Conservation (phyloP, 2,329 filamentous ascomycete genomes). For the Penicillium sp. region DNA sequence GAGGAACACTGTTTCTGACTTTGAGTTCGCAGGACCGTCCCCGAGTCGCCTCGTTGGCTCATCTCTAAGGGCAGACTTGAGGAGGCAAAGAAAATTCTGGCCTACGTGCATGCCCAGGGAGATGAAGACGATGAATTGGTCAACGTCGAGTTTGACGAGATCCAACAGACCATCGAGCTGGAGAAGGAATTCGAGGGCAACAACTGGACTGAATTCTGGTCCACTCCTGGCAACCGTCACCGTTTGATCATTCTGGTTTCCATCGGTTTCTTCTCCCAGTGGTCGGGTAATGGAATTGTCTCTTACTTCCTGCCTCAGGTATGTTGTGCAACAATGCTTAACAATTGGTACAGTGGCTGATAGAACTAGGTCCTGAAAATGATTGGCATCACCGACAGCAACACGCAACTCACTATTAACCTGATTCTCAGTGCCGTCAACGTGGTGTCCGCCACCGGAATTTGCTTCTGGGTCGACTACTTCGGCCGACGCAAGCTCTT, state of each 20-base stretch:
- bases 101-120: conserved; percentile 43
- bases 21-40: conserved; percentile 48
- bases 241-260: conserved; percentile 54
- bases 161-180: conserved; percentile 16
- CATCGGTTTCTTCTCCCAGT: conserved; percentile 59
- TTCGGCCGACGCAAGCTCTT: conserved; percentile 18
- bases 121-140: conserved; percentile 34
- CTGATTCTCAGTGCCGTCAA: conserved; percentile 18
- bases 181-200: conserved; percentile 17
- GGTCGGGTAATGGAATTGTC: conserved; percentile 53
- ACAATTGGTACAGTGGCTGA: background rate
- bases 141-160: conserved; percentile 20
- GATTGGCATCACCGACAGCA: conserved; percentile 19
- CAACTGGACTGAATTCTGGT: conserved; percentile 16
- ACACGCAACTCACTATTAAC: conserved; percentile 17
- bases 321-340: background rate
- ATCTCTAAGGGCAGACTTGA: conserved; percentile 29
- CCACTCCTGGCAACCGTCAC: conserved; percentile 52
- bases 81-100: conserved; percentile 28
- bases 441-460: conserved; percentile 18
- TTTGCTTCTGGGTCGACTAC: conserved; percentile 19
- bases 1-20: conserved; percentile 44
- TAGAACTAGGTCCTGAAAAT: conserved; percentile 13
- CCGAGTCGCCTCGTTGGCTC: conserved; percentile 61
- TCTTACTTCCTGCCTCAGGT: conserved; percentile 35